Evolutionary conservation across 2,329 filamentous ascomycete genomes (phyloP), one percentile per base, ranked within the genome.

Genomic region (Cercospora zeae-maydis): DNA sequence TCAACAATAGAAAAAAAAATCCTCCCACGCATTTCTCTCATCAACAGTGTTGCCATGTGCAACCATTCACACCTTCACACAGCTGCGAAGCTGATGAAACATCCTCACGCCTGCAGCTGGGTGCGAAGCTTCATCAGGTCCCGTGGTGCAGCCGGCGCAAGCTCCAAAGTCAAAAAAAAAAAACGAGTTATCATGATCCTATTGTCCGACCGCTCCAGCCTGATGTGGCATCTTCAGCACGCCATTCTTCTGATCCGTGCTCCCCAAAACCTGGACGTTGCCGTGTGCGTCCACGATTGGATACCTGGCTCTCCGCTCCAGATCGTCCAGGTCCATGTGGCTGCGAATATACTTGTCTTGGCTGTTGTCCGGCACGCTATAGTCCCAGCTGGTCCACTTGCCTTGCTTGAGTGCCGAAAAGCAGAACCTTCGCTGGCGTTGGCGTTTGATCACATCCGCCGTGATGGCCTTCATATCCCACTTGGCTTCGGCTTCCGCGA

Each of bases 391-490:
- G 39, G 90, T 89, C 69, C 91, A 92, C 36, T 81, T 81, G 60
- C 92, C 93, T 75, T 88, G 78, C 74, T 86, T 90, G 67, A 97
- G 81, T 0, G 93, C 91, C 42, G 84, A 85, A 88, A 91, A 96
- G 27, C 92, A 89, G 8, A 96, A 78, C 56, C 88, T 84, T 13
- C 93, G 85, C 72, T 88, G 87, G 45, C 92, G 88, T 80, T 97
- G 93, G 49, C 89, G 92, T 39, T 82, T 78, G 8, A 96, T 77
- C 1, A 95, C 91, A 58, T 90, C 83, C 59, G 85, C 77, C 4
- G 90, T 92, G 71, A 97, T 93, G 66, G 81, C 79, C 45, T 88
- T 82, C 74, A 96, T 89, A 73, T 97, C 85, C 93, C 93, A 97
- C 69, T 88, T 89, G 14, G 81, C 80, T 61, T 82, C 81, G 4